Evolutionary conservation across 352 stramenopile genomes (phyloP), one percentile per base, ranked within the genome.

Genomic region (Globisporangium sylvaticum): DNA sequence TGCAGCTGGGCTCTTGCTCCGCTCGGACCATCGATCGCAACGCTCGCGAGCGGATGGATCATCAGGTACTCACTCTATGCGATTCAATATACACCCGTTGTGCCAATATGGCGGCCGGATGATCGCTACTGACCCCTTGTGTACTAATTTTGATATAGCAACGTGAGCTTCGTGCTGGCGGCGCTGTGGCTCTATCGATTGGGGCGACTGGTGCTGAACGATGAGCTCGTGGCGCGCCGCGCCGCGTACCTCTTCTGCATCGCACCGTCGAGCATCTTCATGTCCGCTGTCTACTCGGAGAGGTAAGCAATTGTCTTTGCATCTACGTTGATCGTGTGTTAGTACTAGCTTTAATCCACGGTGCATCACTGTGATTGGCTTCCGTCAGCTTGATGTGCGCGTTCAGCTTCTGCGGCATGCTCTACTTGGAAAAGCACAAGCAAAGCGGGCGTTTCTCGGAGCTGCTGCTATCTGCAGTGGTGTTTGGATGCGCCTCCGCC

Each of bases 251-350:
- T 95, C 62, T 95, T 95, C 58, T 89, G 78, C 70, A 66, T 95
- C 34, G 66, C 79, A 7, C 87, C 87, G 0, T 92, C 87, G 22
- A 87, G 81, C 61, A 88, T 94, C 71, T 95, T 95, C 68, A 92
- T 95, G 83, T 83, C 83, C 2, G 79, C 85, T 0, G 20, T 90
- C 29, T 95, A 95, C 75, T 89, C 81, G 10, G 87, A 95, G 72
- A 95, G 81, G 81, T 89, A 25, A 24, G 62, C 10, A 15, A 3
- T 55, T 29, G 29, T 5, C 15, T 25, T 8, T 10, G 8, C 10
- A 52, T 18, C 18, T 53, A 4, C 20, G 44, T 20, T 15, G 24
- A 56, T 46, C 18, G 7, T 12, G 56, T 15, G 42, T 10, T 34
- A 25, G 53, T 15, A 55, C 18, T 42, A 32, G 46, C 14, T 15